Percentiles rank a stretch among this genome's conserved stretches.
These are phyloP conservation scores for Logfia minima DNA, from an alignment of 129 eudicot genomes.

Conservation along the genomic window DNA sequence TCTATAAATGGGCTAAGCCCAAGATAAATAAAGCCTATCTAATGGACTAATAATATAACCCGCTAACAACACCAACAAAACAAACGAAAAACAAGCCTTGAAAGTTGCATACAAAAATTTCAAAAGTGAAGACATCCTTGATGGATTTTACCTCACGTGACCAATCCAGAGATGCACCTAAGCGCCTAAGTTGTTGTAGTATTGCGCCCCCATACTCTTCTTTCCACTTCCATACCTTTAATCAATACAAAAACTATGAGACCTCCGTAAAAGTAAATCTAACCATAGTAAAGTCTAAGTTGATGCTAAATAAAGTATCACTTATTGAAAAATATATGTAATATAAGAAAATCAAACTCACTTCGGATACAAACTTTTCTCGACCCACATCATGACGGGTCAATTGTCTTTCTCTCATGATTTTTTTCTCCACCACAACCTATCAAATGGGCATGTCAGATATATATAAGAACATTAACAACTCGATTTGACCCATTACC, in stretches of 20 bases:
- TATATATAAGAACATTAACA: not conserved
- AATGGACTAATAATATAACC: too few relatives aligned
- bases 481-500: not conserved
- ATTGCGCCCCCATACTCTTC: constrained; percentile 85
- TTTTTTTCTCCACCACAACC: constrained; percentile 98
- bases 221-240: constrained; percentile 97
- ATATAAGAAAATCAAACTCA: constrained; percentile 44
- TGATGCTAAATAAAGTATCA: not conserved
- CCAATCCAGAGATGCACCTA: constrained; percentile 98
- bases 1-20: too few relatives aligned
- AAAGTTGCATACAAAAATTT: not conserved
- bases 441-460: constrained; percentile 23
- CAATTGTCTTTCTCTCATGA: constrained; percentile 73
- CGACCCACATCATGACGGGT: constrained; percentile 93
- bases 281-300: not conserved
- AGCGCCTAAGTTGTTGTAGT: constrained; percentile 71
- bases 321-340: not conserved
- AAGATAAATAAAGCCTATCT: too few relatives aligned
- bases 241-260: constrained; percentile 12
- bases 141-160: constrained; percentile 75
- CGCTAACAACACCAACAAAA: not conserved
- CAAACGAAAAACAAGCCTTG: not conserved
- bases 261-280: not conserved
- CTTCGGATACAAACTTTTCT: constrained; percentile 78
- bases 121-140: not conserved